Evolutionary conservation across 31 red algal genomes (phyloP).

Genomic region (Endocladia muricata): DNA sequence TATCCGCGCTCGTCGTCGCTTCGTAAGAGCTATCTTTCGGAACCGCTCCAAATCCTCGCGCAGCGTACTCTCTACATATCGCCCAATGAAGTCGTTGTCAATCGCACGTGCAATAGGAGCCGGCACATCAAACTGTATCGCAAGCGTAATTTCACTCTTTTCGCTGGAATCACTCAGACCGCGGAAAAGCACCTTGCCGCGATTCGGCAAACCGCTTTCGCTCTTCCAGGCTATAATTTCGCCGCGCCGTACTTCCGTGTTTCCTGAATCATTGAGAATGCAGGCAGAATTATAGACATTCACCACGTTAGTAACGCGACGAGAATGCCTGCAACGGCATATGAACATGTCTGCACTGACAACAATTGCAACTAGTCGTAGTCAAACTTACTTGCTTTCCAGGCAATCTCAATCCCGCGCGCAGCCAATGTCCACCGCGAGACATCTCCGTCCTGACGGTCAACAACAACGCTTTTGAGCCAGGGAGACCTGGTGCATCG

Average conservation of each 20-base stretch:
- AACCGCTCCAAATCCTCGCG: slow-evolving; percentile 89
- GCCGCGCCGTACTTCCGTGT: slow-evolving; percentile 59
- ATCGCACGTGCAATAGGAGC: slow-evolving; percentile 37
- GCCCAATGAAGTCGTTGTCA: slow-evolving; percentile 66
- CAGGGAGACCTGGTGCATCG: slow-evolving; percentile 72
- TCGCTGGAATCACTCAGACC: not conserved
- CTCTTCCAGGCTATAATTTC: slow-evolving; percentile 87
- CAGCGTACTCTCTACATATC: slow-evolving; percentile 77
- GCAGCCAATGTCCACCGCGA: slow-evolving; percentile 78
- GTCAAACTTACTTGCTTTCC: slow-evolving; percentile 75
- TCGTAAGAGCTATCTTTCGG: slow-evolving; percentile 47
- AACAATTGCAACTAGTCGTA: not conserved
- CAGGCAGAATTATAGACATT: too few species aligned
- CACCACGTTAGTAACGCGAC: too few species aligned
- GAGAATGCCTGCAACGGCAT: not conserved
- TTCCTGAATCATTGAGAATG: slow-evolving; percentile 28
- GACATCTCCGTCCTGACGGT: slow-evolving; percentile 63
- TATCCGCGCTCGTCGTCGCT: slow-evolving; percentile 27
- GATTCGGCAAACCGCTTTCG: slow-evolving; percentile 73
- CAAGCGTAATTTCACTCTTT: slow-evolving; percentile 56
- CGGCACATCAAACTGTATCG: slow-evolving; percentile 83
- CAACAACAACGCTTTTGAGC: slow-evolving; percentile 79
- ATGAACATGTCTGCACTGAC: not conserved
- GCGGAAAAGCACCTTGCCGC: slow-evolving; percentile 71
- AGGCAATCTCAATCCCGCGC: slow-evolving; percentile 68